A percentile compares a stretch with the other conserved stretches of the same genome.
phyloP scores from a whole-genome alignment of 202 grass and related monocot genomes.

The Zoysia matrella region DNA sequence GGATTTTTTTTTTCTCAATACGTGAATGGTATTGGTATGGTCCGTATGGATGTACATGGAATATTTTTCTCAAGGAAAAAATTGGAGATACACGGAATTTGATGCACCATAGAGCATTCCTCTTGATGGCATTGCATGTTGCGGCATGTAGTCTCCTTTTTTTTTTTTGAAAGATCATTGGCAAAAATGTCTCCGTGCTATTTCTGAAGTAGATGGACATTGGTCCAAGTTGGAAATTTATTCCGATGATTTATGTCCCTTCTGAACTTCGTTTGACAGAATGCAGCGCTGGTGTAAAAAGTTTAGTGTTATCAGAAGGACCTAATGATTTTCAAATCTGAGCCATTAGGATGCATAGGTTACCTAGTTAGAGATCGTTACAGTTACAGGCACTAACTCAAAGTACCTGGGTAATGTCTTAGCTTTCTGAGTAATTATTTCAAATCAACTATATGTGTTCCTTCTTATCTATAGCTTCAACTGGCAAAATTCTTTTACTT shows the following conservation, averaged over 20 bases:
- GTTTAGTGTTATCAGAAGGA: not conserved
- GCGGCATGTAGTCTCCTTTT: not conserved
- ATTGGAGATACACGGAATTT: not conserved
- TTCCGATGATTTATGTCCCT: not conserved
- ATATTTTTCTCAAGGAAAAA: not conserved
- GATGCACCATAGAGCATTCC: not conserved
- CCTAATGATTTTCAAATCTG: not conserved
- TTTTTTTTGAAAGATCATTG: too few relatives aligned
- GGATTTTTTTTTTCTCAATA: not conserved
- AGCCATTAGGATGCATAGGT: not conserved
- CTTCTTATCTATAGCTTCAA: not conserved
- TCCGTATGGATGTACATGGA: not conserved
- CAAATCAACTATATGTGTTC: not conserved
- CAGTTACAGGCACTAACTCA: conserved; percentile 11
- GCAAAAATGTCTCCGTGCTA: not conserved
- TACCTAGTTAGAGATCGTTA: conserved; percentile 6
- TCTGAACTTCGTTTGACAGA: not conserved
- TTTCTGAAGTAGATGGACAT: not conserved
- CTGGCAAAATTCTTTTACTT: not conserved
- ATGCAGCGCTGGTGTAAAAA: conserved; percentile 2
- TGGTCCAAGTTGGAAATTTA: conserved; percentile 11
- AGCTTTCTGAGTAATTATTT: not conserved
- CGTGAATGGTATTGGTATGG: not conserved
- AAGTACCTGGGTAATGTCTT: not conserved
- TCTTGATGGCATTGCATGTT: too few relatives aligned